A percentile compares a stretch with the other conserved stretches of the same genome.
Conservation (phyloP, 2,329 filamentous ascomycete species). For the Calonectria naviculata region DNA sequence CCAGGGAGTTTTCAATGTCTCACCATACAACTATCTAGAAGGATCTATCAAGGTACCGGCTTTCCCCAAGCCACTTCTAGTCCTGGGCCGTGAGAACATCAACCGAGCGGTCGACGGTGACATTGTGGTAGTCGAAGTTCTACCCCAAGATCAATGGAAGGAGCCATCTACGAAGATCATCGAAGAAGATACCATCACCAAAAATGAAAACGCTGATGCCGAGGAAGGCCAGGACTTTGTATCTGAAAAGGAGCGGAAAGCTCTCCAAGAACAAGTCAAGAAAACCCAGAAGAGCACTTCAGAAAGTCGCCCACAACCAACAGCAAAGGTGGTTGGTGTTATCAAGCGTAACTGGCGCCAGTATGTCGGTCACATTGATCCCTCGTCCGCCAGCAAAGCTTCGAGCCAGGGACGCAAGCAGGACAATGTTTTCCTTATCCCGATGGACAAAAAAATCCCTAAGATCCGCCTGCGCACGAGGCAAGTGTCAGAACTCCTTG, state of each 20-base stretch:
- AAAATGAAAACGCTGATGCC: slow-evolving; percentile 91
- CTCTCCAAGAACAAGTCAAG: slow-evolving; percentile 91
- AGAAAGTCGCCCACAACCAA: slow-evolving; percentile 87
- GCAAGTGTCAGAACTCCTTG: slow-evolving; percentile 88
- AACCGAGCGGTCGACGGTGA: slow-evolving; percentile 94
- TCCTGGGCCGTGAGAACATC: slow-evolving; percentile 94
- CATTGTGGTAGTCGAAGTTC: slow-evolving; percentile 89
- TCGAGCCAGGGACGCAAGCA: slow-evolving; percentile 83
- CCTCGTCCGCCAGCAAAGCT: slow-evolving; percentile 80
- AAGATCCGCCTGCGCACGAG: slow-evolving; percentile 95
- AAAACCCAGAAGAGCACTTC: slow-evolving; percentile 80
- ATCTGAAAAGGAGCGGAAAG: slow-evolving; percentile 87
- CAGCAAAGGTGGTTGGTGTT: slow-evolving; percentile 90
- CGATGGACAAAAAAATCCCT: slow-evolving; percentile 98
- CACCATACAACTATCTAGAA: slow-evolving; percentile 97
- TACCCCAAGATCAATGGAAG: slow-evolving; percentile 97
- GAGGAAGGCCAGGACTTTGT: slow-evolving; percentile 82
- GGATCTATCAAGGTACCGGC: slow-evolving; percentile 90
- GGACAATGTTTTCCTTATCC: slow-evolving; percentile 93
- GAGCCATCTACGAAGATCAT: slow-evolving; percentile 94
- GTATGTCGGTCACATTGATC: slow-evolving; percentile 95
- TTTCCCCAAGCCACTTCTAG: slow-evolving; percentile 88
- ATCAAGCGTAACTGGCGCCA: slow-evolving; percentile 98
- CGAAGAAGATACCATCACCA: slow-evolving; percentile 91
- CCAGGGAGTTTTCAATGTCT: slow-evolving; percentile 95